Evolutionary conservation across 108 stramenopile species (phyloP), one percentile per base, ranked within the genome.

Genomic region (Cylindrotheca closterium): DNA sequence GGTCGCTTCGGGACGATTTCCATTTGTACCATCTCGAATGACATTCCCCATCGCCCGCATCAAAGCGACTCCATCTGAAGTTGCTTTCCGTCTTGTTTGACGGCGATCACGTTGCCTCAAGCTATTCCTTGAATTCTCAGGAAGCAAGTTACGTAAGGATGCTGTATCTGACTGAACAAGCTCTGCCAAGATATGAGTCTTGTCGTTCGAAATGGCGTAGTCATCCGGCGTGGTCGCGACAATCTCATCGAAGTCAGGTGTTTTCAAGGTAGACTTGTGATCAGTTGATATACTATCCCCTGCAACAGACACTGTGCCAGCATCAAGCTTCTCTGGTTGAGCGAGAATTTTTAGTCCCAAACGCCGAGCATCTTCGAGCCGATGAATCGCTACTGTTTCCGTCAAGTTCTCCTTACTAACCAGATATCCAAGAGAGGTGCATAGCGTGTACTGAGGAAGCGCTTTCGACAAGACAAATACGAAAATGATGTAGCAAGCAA

Each of bases 361-460:
- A 51, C 70, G 31, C 50, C 61, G 54, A 23, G 86, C 81, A 51
- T 88, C 83, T 29, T 82, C 51, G 19, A 88, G 51, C 4, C 63
- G 57, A 59, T 71, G 77, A 45, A 47, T 19, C 23, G 82, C 83
- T n/a, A 78, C 48, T 17, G 79, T 71, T 52, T 82, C 81, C 12
- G 78, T 65, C 51, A 88, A 64, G 26, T 58, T 55, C 34, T 84
- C 58, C 42, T 68, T 60, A 33, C 91, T 80, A 4, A 89, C 84
- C 34, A 95, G 63, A 63, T 95, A 85, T 8, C 91, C 94, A 49
- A 95, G 62, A 51, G 77, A 85, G 8, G 91, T 90, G 60, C 94
- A 95, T 7, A 92, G 58, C 15, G 94, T 95, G 67, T 77, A 95
- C 63, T 80, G 83, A 42, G 89, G 91, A 27, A 95, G 61, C 29